Evolutionary conservation across 2,329 filamentous ascomycete species (phyloP).

Genomic region (Penicillium sp.): DNA sequence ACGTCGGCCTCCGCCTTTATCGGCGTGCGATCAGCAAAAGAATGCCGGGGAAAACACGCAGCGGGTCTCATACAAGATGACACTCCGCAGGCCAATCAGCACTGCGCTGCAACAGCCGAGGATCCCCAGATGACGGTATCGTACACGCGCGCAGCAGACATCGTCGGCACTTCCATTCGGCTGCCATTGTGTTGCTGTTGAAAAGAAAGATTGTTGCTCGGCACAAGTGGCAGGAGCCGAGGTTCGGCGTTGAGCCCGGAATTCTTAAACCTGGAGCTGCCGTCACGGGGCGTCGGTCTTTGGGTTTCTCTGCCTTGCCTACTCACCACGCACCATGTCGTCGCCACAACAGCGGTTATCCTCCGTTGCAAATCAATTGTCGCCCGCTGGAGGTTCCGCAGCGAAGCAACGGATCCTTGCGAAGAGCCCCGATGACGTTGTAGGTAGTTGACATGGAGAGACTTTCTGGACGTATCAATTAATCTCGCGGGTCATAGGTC

Average conservation of each 20-base stretch:
- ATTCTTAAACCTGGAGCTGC: constrained; percentile 4
- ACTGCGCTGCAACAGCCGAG: background rate
- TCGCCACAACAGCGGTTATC: constrained; percentile 40
- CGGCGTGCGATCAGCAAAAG: too few species aligned
- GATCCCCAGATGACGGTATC: constrained; percentile 25
- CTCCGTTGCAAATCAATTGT: constrained; percentile 44
- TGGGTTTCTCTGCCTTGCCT: too few species aligned
- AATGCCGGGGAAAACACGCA: too few species aligned
- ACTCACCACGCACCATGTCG: constrained; percentile 42
- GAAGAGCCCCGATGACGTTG: constrained; percentile 41
- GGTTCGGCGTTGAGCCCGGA: constrained; percentile 29
- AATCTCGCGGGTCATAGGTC: constrained; percentile 25
- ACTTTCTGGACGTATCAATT: background rate
- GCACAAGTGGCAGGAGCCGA: constrained; percentile 8
- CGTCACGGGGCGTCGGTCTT: background rate
- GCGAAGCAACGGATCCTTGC: constrained; percentile 33
- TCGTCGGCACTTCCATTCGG: constrained; percentile 29
- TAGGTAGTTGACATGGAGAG: constrained; percentile 23
- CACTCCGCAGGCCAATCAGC: background rate
- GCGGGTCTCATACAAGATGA: too few species aligned
- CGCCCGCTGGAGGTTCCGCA: constrained; percentile 26
- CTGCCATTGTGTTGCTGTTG: constrained; percentile 1
- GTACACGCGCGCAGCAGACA: constrained; percentile 19
- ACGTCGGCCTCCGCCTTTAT: too few species aligned
- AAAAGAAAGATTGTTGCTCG: background rate